Base-by-base conservation (phyloP, 2,329 filamentous ascomycete species). In the Fusarium nelsonii region DNA sequence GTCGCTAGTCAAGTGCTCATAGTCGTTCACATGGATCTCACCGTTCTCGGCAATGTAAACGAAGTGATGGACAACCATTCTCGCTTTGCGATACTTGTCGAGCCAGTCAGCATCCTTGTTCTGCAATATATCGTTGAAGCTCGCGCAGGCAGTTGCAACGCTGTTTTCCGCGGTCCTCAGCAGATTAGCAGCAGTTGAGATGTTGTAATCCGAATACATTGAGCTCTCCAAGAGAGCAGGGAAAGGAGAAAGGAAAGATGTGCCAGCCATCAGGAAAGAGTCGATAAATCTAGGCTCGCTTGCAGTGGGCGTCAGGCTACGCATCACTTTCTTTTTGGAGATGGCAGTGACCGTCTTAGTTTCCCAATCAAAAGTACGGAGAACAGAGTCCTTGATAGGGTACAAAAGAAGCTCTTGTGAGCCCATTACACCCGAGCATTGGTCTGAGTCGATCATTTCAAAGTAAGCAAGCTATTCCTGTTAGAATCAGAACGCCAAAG, bases 391-490 rank as follows among this genome's bases (percentile, higher is more conserved):
- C 67, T 92, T 88, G 74, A 96, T 89, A 34, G 94, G 92, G 76
- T 97, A 97, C 36, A 97, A 85, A 52, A 98, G 88, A 41, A 94
- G 84, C 78, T 97, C 94, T 50, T 93, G 91, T 2, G 93, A 90
- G 33, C 93, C 94, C 84, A 93, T 94, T 73, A 97, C 85, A 16
- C 90, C 92, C 58, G 92, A 91, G 63, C 89, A 88, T 73, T 92
- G 89, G 50, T 88, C 87, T 12, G 87, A 87, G 63, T 92, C 85
- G 55, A 84, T 80, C 77, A 88, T 87, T 67, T 92, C 89, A 60
- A 97, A 88, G 76, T 95, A 93, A 45, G 92, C 91, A 67, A 97
- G 87, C 90, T 94, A 73, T 45, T 36, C 41, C 37, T 26, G 67
- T 74, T 48, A 74, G 75, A 50, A 18, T n/a, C 11, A 15, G 18